phyloP scores from a whole-genome alignment of 257 asterid species.

The Verbena officinalis region DNA sequence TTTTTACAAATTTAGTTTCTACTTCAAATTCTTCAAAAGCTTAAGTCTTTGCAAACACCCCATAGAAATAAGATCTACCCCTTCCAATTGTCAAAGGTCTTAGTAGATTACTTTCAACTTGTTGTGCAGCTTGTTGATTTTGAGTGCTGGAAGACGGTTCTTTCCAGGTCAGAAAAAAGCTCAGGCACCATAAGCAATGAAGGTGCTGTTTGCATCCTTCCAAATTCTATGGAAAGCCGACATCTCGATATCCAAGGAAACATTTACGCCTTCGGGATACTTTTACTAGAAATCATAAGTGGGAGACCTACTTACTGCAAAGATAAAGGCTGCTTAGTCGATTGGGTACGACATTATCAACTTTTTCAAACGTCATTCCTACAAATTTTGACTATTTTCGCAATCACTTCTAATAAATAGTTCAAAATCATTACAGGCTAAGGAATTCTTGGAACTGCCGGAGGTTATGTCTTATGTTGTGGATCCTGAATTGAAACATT shows the following conservation, averaged over 20 bases:
- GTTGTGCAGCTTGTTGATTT: constrained; percentile 54
- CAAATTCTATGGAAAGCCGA: constrained; percentile 43
- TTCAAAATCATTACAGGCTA: constrained; percentile 54
- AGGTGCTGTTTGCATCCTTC: constrained; percentile 47
- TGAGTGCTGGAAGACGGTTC: constrained; percentile 65
- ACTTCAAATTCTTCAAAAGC: too few relatives aligned
- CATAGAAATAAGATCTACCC: neutral
- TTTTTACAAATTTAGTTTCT: too few relatives aligned
- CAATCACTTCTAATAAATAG: neutral
- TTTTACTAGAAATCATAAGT: constrained; percentile 75
- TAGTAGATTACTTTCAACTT: constrained; percentile 20
- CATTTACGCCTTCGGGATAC: constrained; percentile 66
- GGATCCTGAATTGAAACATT: constrained; percentile 82
- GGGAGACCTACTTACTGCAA: constrained; percentile 69
- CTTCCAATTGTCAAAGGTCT: constrained; percentile 1
- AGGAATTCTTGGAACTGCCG: constrained; percentile 69
- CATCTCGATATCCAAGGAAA: constrained; percentile 59
- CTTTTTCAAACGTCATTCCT: neutral
- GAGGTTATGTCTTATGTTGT: constrained; percentile 72
- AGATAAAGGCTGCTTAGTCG: constrained; percentile 75
- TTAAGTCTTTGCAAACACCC: too few relatives aligned
- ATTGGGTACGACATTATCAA: constrained; percentile 60
- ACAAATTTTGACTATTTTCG: neutral
- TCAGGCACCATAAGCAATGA: constrained; percentile 44
- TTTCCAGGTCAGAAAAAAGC: constrained; percentile 49